Percentiles rank a stretch among this genome's conserved stretches.
phyloP scores from a whole-genome alignment of 2,329 filamentous ascomycete genomes.

The Trichoderma koningiopsis region DNA sequence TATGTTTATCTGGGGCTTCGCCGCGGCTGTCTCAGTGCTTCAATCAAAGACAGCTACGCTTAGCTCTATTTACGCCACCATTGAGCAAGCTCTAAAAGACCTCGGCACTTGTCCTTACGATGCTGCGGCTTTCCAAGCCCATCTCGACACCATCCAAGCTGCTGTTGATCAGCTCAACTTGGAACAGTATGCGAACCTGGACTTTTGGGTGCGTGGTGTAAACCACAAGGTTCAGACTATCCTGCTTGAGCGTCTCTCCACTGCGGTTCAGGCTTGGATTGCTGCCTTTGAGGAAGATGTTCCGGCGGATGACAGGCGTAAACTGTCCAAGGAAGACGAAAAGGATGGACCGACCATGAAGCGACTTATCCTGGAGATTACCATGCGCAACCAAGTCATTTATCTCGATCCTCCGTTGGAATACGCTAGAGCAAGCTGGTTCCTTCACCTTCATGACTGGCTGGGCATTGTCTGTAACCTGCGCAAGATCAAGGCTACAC shows the following conservation, averaged over 20 bases:
- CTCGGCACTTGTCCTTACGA: conserved; percentile 85
- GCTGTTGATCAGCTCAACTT: conserved; percentile 95
- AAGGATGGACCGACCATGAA: conserved; percentile 67
- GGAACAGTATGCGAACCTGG: conserved; percentile 92
- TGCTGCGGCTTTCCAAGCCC: conserved; percentile 73
- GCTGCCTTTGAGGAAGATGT: conserved; percentile 72
- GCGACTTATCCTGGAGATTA: conserved; percentile 83
- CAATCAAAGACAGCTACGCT: conserved; percentile 85
- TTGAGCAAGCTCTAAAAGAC: conserved; percentile 80
- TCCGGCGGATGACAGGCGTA: conserved; percentile 55
- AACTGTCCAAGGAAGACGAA: conserved; percentile 50
- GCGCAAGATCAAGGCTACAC: conserved; percentile 89
- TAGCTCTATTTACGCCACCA: conserved; percentile 74
- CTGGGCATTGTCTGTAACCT: conserved; percentile 89
- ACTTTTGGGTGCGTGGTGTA: conserved; percentile 84
- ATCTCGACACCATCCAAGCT: conserved; percentile 83
- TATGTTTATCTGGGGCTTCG: conserved; percentile 93
- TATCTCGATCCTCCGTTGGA: conserved; percentile 93
- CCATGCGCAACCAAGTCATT: conserved; percentile 97
- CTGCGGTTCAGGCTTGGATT: conserved; percentile 86
- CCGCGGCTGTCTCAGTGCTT: conserved; percentile 79
- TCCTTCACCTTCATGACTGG: conserved; percentile 90
- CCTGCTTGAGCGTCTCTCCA: conserved; percentile 78
- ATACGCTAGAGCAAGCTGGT: conserved; percentile 90
- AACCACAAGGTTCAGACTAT: conserved; percentile 83